Conservation (phyloP, 768 basidiomycete species). For the Trametes gibbosa region DNA sequence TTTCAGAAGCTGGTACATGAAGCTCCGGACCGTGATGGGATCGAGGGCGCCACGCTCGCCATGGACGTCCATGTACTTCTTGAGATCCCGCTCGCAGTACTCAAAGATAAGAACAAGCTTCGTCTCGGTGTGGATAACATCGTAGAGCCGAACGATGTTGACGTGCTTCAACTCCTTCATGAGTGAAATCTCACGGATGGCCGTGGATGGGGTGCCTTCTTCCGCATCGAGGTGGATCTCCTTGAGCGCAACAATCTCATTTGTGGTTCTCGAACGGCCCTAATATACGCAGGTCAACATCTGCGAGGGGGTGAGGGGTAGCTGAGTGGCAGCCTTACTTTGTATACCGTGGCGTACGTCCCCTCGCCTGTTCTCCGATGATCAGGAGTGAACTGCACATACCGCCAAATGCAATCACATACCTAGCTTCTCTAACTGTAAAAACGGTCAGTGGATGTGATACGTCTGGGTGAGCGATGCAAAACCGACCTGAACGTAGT, state of each 20-base stretch:
- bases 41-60: slow-evolving; percentile 95
- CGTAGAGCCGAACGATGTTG: slow-evolving; percentile 97
- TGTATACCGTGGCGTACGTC: slow-evolving; percentile 97
- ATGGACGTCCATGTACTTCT: slow-evolving; percentile 98
- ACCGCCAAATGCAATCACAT: background rate
- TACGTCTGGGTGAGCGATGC: background rate
- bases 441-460: background rate
- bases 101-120: slow-evolving; percentile 99
- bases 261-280: slow-evolving; percentile 96
- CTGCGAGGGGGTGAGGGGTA: background rate
- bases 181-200: slow-evolving; percentile 97
- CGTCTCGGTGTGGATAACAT: slow-evolving; percentile 98
- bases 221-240: slow-evolving; percentile 99
- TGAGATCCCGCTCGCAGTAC: slow-evolving; percentile 96
- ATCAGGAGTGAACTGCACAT: slow-evolving; percentile 5
- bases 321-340: slow-evolving; percentile 48
- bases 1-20: slow-evolving; percentile 97
- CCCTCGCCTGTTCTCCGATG: slow-evolving; percentile 62
- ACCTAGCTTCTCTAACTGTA: slow-evolving; percentile 84
- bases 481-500: slow-evolving; percentile 53
- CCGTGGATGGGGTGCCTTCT: slow-evolving; percentile 97
- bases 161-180: slow-evolving; percentile 99
- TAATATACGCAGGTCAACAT: slow-evolving; percentile 29
- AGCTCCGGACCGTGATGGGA: slow-evolving; percentile 83
- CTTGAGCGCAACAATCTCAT: slow-evolving; percentile 96